These are phyloP conservation scores for Geotrichum candidum DNA, from an alignment of 1,139 yeast species.

Conservation along the genomic window DNA sequence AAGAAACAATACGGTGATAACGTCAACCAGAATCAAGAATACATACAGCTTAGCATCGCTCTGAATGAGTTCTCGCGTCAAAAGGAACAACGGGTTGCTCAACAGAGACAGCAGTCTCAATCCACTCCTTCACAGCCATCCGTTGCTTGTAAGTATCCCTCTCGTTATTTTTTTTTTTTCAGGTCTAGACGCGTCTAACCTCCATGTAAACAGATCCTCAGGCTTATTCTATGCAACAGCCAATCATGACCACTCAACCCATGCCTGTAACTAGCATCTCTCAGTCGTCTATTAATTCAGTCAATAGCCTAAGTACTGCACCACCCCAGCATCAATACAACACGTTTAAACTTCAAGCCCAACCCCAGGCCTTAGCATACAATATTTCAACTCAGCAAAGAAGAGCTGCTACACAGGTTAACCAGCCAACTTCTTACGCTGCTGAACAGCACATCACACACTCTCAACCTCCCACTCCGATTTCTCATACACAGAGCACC, in stretches of 20 bases:
- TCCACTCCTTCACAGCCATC: slow-evolving; percentile 21
- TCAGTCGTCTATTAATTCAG: background rate
- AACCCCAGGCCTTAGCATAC: background rate
- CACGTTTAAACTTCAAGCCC: background rate
- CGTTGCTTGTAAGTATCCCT: background rate
- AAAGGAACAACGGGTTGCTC: slow-evolving; percentile 38
- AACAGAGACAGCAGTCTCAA: slow-evolving; percentile 43
- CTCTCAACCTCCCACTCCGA: background rate
- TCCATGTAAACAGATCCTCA: background rate
- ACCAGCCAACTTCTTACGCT: background rate
- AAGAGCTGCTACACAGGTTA: background rate
- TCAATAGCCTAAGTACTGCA: background rate
- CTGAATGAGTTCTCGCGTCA: slow-evolving; percentile 30
- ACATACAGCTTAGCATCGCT: slow-evolving; percentile 29
- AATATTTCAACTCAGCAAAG: background rate
- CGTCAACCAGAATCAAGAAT: slow-evolving; percentile 36
- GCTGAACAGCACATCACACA: background rate
- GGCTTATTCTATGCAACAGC: background rate
- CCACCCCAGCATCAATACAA: background rate
- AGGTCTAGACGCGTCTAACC: background rate
- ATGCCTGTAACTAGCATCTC: background rate
- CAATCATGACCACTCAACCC: background rate
- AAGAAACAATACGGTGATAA: slow-evolving; percentile 31
- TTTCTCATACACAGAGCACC: background rate
- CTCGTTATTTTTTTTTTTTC: background rate